Evolutionary conservation across 2,329 filamentous ascomycete species (phyloP), one percentile per base, ranked within the genome.

Genomic region (Aspergillus nomiae): DNA sequence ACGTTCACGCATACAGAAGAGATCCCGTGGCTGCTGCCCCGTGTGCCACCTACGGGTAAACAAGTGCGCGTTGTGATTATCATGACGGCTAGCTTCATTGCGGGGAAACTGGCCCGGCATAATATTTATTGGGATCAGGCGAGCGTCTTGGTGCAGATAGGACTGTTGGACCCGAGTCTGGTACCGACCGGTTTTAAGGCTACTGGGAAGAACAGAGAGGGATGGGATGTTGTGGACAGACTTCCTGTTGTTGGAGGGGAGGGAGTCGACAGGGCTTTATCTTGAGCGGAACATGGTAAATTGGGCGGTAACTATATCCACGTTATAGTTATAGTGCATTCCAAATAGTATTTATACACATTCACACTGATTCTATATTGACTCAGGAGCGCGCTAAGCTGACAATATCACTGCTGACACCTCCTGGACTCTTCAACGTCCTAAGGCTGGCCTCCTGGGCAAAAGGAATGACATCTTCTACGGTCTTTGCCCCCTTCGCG

Each of bases 391-490:
- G 59, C 26, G 8, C 28, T 26, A 78, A 56, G 16, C 64, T 61
- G 36, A 57, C 62, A 21, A 80, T 71, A 24, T 76, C 70, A 48
- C 68, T 63, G 59, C 76, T 80, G 3, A 98, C 94, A 57, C 90
- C 87, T 74, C 94, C 87, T 11, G 81, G 80, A 74, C 91, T 92
- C 76, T 86, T 90, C 71, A 99, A 79, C 16, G 92, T 95, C 80
- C 92, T 78, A 0, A 91, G 86, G 4, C 94, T 93, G 3, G 90
- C 94, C 71, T 84, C 85, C 80, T 98, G 95, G 34, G 94, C 94
- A 41, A 95, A 78, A 62, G 88, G 83, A n/a, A 99, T 82, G 60
- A 95, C 76, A 54, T 89, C 84, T 65, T 88, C 85, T 16, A 88
- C 74, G 51, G 70, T 66, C 54, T 69, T 62, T 30, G 74, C 74